Base-by-base conservation (phyloP, 2,329 filamentous ascomycete genomes). In the Corniculantispora saksenae region DNA sequence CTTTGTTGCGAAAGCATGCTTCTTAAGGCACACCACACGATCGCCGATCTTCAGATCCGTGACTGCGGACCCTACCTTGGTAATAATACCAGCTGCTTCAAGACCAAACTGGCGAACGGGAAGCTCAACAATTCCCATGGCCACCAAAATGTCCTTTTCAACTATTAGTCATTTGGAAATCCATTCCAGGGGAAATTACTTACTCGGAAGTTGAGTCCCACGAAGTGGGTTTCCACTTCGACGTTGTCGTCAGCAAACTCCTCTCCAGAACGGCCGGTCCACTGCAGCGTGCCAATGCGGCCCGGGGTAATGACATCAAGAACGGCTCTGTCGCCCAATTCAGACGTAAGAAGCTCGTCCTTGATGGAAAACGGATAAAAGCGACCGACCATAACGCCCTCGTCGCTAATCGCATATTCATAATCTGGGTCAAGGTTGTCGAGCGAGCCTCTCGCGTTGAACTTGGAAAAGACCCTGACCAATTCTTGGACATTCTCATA, bases 111-210 rank as follows among this genome's bases (percentile, higher is more conserved):
- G 68, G 25, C 66, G 54, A 2, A 68, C 62, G 38, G 65, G 66
- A 3, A 68, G 67, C 9, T 69, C 66, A 2, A 76, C 66, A 27
- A 73, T 70, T 15, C 76, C 74, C 40, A 75, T 69, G 5, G 78
- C 76, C 15, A 74, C 70, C 17, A 81, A 69, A 19, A 82, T 71
- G 65, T 83, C 81, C 54, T 72, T 68, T 48, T 48, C 13, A 48
- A 48, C 6, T 9, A 48, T 48, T 8, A 48, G 45, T 19, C n/a
- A 19, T 8, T 48, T 48, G 7, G 15, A 48, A 21, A 19, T 19
- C 45, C 45, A 48, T 8, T 12, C 17, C 6, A 48, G 8, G 7
- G 15, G 9, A 48, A 61, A 77, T 27, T 27, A 57, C 65, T 51
- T 51, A 71, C 69, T 57, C 68, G 47, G 25, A 69, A 79, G 63